Evolutionary conservation across 495 filamentous ascomycete species (phyloP), one percentile per base, ranked within the genome.

Genomic region (Penicillium mononematosum): DNA sequence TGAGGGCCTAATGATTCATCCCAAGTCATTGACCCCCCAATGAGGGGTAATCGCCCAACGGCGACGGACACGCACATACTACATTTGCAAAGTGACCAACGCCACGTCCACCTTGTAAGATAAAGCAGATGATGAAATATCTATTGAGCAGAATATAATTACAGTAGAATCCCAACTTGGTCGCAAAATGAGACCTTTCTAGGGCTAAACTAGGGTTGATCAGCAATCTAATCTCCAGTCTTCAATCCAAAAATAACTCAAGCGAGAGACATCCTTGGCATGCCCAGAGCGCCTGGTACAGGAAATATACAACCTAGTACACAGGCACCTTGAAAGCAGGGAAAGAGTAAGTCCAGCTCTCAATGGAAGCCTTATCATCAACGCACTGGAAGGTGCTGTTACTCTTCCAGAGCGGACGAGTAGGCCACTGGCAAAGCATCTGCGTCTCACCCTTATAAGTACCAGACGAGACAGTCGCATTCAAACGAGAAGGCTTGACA

Each of bases 381-480:
- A 78, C 76, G 61, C 78, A 82, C 46, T 54, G 22, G 22, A 60
- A 60, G 12, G 41, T 46, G 50, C 34, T 56, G 22, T 74, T 75
- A 10, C 49, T 53, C 12, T 49, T 63, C 71, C 73, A 80, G 19
- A 74, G 27, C 17, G 77, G 79, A 41, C 78, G 67, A 11, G 74
- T 54, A 4, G 78, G 78, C 73, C 72, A 82, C 14, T 60, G 63
- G 42, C 77, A 82, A 45, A 81, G 50, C 44, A 68, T 50, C 46
- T 69, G 52, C 1, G 75, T 67, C 50, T 70, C 56, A 2, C 74
- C 78, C 43, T 58, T 31, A 29, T 69, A 44, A 0, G 50, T 53
- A 0, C 70, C 73, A 19, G 48, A 41, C 1, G 51, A 38, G 3
- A 74, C 62, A 43, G 67, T 72, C 4, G 63, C 63, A 64, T 76